phyloP scores from a whole-genome alignment of 441 rosid genomes.

The Erysimum cheiri region DNA sequence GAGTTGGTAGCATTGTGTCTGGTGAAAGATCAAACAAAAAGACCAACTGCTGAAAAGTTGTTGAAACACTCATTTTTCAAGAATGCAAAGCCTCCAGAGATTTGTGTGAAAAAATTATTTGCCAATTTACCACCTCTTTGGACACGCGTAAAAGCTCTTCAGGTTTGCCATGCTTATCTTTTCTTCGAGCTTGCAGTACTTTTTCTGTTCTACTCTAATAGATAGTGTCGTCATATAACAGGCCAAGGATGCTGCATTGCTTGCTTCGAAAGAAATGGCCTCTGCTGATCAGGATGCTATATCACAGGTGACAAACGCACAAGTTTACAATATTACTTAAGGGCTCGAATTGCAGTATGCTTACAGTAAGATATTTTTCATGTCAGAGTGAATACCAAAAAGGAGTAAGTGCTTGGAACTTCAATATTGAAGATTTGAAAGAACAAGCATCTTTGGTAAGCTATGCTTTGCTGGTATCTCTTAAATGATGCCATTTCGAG shows the following conservation, averaged over 20 bases:
- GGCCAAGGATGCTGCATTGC: constrained; percentile 97
- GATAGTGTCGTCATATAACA: constrained; percentile 49
- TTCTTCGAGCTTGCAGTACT: constrained; percentile 1
- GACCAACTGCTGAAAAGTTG: constrained; percentile 97
- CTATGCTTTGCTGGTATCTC: constrained; percentile 31
- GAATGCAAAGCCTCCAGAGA: constrained; percentile 84
- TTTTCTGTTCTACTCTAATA: constrained; percentile 21
- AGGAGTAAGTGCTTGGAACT: constrained; percentile 99
- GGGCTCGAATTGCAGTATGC: constrained; percentile 1
- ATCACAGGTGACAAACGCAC: constrained; percentile 69
- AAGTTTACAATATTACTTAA: constrained; percentile 25
- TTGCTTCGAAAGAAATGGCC: constrained; percentile 90
- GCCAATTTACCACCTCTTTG: constrained; percentile 87
- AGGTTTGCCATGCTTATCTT: constrained; percentile 52
- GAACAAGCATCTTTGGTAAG: constrained; percentile 94
- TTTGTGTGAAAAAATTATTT: constrained; percentile 78
- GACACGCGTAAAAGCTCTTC: constrained; percentile 93
- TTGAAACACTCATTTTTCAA: constrained; percentile 92
- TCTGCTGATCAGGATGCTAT: constrained; percentile 91
- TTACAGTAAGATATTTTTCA: not conserved
- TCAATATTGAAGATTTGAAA: constrained; percentile 90
- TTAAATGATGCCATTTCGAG: not conserved
- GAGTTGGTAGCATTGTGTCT: constrained; percentile 99
- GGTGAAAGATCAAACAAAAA: constrained; percentile 97
- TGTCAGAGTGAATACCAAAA: constrained; percentile 93